These are phyloP conservation scores for Diaporthe capsici DNA, from an alignment of 2,329 filamentous ascomycete genomes.

Conservation along the genomic window DNA sequence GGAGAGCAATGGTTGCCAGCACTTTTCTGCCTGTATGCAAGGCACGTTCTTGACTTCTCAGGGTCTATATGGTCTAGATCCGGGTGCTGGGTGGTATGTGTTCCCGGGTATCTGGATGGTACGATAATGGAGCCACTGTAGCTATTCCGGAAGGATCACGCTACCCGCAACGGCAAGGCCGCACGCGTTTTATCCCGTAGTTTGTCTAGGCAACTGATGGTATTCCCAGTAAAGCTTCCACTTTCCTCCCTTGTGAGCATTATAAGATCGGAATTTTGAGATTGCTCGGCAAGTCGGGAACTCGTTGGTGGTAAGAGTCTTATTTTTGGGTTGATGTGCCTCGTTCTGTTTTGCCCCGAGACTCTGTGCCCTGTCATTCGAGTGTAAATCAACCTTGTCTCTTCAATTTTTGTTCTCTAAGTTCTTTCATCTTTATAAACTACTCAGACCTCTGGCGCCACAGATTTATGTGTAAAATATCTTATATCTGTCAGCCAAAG, in stretches of 20 bases:
- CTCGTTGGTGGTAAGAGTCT: not conserved
- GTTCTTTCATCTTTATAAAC: not conserved
- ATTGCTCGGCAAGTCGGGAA: no score
- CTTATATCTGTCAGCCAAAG: not conserved
- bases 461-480: not conserved
- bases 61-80: constrained; percentile 8
- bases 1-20: not conserved
- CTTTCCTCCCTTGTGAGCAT: not conserved
- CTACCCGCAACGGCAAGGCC: constrained; percentile 8
- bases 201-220: not conserved
- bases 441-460: not conserved
- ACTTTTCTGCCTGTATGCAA: constrained; percentile 14
- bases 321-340: not conserved
- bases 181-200: constrained; percentile 20
- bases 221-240: not conserved
- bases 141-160: constrained; percentile 16
- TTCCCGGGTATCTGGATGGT: not conserved
- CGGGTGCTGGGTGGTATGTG: constrained; percentile 7
- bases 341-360: constrained; percentile 2
- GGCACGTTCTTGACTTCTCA: not conserved
- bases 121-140: constrained; percentile 23
- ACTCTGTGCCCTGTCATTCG: not conserved
- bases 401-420: not conserved
- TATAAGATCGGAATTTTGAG: not conserved
- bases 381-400: no score